Base-by-base conservation (phyloP, 2,329 filamentous ascomycete species). In the Colletotrichum abscissum region DNA sequence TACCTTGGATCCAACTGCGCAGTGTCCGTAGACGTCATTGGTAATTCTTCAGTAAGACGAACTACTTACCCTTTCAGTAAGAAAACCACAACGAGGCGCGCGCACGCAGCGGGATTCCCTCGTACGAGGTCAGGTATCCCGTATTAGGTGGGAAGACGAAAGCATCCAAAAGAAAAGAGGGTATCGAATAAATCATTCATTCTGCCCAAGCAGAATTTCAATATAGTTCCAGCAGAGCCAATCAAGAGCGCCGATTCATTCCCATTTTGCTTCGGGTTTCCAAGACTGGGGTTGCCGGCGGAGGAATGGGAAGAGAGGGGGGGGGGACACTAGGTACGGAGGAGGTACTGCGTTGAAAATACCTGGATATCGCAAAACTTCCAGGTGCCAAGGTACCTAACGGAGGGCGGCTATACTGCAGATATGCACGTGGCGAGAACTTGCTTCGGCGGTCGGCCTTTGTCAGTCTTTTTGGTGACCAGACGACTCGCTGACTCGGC, bases 171-270 rank as follows among this genome's bases (percentile, higher is more conserved):
- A 26, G 22, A 28, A 35, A 28, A 42, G 30, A 22, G n/a, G 26
- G 14, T 16, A n/a, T 14, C 60, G 5, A 52, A 16, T n/a, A 3
- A 3, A 14, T 16, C 14, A 49, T 19, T 30, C n/a, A 30, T 38
- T 69, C 69, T 72, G 69, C 69, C 69, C 69, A 64, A 46, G 69
- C 69, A 72, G 69, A 72, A 64, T 59, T 64, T 57, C 56, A 63
- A 64, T 57, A 38, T 63, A 12, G 33, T 24, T 14, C 4, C 58
- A 14, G 22, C 19, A 12, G 2, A 42, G 59, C 69, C 69, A 72
- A 69, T 72, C 58, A 30, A 12, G 26, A 14, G 52, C 52, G 8
- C 22, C 5, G 12, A 11, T 42, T n/a, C 5, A 16, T 42, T 35
- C 33, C 33, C 33, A 35, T 5, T 35, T 42, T 42, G 38, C 38